Evolutionary conservation across 306 rosid genomes (phyloP), one percentile per base, ranked within the genome.

Genomic region (Boehmeria nivea): DNA sequence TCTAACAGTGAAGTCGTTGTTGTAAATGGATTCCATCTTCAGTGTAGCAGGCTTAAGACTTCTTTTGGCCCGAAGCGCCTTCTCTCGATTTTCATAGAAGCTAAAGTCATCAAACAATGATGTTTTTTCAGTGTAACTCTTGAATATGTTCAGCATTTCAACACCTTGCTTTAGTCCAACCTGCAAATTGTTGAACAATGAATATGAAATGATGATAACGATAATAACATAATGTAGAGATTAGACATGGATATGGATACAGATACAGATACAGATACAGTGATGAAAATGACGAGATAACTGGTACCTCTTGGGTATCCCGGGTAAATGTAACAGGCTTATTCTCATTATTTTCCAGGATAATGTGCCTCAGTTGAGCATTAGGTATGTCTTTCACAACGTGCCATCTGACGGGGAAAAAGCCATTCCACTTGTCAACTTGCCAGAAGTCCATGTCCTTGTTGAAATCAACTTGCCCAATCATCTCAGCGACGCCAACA

Each of bases 271-370:
- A n/a, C n/a, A 28, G 3, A 28, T 28, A 28, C 34, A 18, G 33
- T 2, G 21, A 26, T 6, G 1, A 22, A 3, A 1, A 21, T 6
- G 4, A 16, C n/a, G 14, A 47, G 31, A 15, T 8, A 21, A n/a
- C 10, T 9, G 46, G 28, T 78, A 89, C 97, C 97, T 89, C 97
- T 49, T 89, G 97, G 27, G 97, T 85, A 72, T 89, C 97, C 60
- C 95, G 78, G 26, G 78, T 85, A 73, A 59, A 76, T 48, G 93
- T 89, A 27, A 89, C 95, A 16, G 79, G 57, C 61, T 60, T 72
- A 74, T 85, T 83, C 27, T 89, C 93, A 67, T 85, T 82, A 45
- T 61, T 70, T 61, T 74, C 78, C 24, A 89, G 87, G 57, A 71
- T 78, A 49, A 89, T 85, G 66, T 81, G 87, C 65, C 70, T 70